Evolutionary conservation across 805 yeast species (phyloP), one percentile per base, ranked within the genome.

Genomic region (Candida michaelii): DNA sequence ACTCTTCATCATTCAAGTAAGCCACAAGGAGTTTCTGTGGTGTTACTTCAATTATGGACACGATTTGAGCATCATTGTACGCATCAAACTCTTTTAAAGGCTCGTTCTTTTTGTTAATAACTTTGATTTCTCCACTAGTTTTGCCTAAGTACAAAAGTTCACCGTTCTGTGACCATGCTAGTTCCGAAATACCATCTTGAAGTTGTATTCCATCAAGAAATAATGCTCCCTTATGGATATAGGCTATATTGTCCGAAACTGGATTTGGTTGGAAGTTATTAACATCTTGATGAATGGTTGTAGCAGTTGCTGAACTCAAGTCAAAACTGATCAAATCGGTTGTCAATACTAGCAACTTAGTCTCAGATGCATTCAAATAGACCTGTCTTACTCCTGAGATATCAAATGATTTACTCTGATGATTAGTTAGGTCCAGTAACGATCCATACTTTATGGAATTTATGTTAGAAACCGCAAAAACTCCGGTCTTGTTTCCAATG

Each of bases 381-480:
- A 60, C 23, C 39, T 59, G 65, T 21, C 11, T 25, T 1, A 49
- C 44, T 6, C 17, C 19, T 1, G 10, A 25, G 7, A 30, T 24
- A 27, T 46, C 47, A 9, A 46, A 27, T 2, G 53, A 45, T 7
- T 51, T 44, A 4, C 39, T n/a, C 15, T 46, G 30, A 16, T 36
- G 46, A 13, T 43, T 24, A 30, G 46, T 52, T 50, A 63, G 49
- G 17, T 51, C 52, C 7, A 37, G 27, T 11, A 63, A 40, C 2
- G 25, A 43, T n/a, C 66, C 71, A n/a, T 64, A 15, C 11, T 58
- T 58, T 32, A 68, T 43, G 14, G 42, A 18, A 5, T 45, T 31
- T 12, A 58, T 49, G 47, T 68, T 59, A 6, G 73, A 64, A 15
- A 61, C 59, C 11, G 69, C 73, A 47, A 60, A 59, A 21, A 54